Evolutionary conservation across 306 rosid genomes (phyloP).

Genomic region (Dryas alaskensis): DNA sequence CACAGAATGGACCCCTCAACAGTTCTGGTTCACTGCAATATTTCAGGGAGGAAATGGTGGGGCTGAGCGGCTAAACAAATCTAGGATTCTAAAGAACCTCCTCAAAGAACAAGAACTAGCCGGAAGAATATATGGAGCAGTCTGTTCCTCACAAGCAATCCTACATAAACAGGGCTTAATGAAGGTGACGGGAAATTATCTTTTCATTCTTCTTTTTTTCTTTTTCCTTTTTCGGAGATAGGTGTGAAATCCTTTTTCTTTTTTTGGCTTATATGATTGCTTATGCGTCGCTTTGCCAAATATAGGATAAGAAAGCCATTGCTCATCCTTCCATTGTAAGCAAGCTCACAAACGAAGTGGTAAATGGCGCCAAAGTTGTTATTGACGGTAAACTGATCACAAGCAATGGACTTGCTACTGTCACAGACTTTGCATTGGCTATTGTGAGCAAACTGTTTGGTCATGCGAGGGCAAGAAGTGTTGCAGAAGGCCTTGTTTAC

Average conservation of each 20-base stretch:
- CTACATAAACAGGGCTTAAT: conserved; percentile 76
- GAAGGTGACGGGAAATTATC: conserved; percentile 48
- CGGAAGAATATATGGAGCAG: conserved; percentile 71
- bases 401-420: conserved; percentile 67
- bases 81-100: conserved; percentile 68
- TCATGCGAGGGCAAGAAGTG: conserved; percentile 86
- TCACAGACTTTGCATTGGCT: conserved; percentile 68
- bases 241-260: background rate
- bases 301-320: conserved; percentile 64
- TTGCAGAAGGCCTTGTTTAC: conserved; percentile 88
- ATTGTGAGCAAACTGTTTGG: conserved; percentile 79
- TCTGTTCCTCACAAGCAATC: conserved; percentile 63
- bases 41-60: conserved; percentile 74
- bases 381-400: conserved; percentile 91
- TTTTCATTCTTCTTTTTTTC: conserved; percentile 21
- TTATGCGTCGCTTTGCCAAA: conserved; percentile 9
- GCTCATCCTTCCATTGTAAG: conserved; percentile 51
- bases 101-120: conserved; percentile 74
- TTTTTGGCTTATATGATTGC: background rate
- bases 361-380: conserved; percentile 57
- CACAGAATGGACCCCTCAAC: background rate
- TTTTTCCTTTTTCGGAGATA: background rate
- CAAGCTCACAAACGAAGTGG: conserved; percentile 39
- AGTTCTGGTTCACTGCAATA: conserved; percentile 20
- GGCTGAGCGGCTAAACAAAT: conserved; percentile 59